Base-by-base conservation (phyloP, 345 rosid species). In the Salix viminalis region DNA sequence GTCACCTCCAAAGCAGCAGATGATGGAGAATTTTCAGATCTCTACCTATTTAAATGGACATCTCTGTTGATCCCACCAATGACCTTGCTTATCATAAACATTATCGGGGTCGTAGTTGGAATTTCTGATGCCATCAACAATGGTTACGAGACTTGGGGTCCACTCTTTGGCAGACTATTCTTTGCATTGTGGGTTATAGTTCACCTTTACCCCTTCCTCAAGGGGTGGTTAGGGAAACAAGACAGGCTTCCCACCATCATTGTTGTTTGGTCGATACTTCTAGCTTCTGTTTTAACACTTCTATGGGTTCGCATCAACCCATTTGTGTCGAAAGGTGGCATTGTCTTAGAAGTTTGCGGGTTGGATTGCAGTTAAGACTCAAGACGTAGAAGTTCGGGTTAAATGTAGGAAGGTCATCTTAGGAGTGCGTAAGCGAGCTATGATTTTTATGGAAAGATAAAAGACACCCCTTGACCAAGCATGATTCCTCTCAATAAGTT, bases 101-200 rank as follows among this genome's bases (percentile, higher is more conserved):
- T 89, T 4, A 78, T 87, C 0, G 94, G 94, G 66, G 88, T 90
- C 73, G 26, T 89, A 56, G 85, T 89, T 44, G 94, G 94, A 60
- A 28, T 88, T 32, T 81, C 92, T 0, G 88, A 90, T 71, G 94
- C 94, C 56, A 89, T 90, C 74, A 86, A 84, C 50, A 90, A 86
- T 4, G 94, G 94, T 3, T 90, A 90, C 10, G 92, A 90, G 61
- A 77, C 94, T 2, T 90, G 94, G 91, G 94, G 91, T 39, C 93
- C 93, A 0, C 84, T 90, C 37, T 87, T 90, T 4, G 93, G 93
- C 15, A 87, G 78, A 77, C 80, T 90, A 18, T 82, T 90, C 73
- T 90, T 90, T 36, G 87, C 93, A 0, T 28, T 88, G 34, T 90
- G 93, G 93, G 93, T 90, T 60, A 88, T 90, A 34, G 70, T 87